A percentile compares a stretch with the other conserved stretches of the same genome.
These are phyloP conservation scores for Pichia heedii DNA, from an alignment of 805 yeast genomes.

Conservation along the genomic window DNA sequence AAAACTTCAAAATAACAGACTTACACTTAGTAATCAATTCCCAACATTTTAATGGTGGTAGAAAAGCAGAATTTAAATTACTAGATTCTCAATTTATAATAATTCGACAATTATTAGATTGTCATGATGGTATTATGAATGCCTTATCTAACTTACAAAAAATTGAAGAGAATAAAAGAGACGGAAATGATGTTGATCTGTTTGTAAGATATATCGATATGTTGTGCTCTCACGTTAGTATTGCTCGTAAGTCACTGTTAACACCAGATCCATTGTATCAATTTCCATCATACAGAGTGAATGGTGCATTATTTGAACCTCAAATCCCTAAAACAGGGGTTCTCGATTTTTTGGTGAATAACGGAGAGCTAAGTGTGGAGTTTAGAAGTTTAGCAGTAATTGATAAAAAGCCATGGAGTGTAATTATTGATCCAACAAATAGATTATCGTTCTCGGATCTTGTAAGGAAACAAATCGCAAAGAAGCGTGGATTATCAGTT, in stretches of 20 bases:
- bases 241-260: constrained; percentile 32
- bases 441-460: constrained; percentile 46
- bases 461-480: constrained; percentile 45
- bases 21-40: constrained; percentile 32
- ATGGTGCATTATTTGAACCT: constrained; percentile 34
- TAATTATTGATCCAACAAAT: constrained; percentile 36
- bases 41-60: constrained; percentile 34
- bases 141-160: constrained; percentile 36
- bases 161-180: constrained; percentile 16
- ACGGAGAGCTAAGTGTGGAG: constrained; percentile 56
- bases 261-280: constrained; percentile 46
- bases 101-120: constrained; percentile 33
- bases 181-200: constrained; percentile 14
- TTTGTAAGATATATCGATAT: constrained; percentile 19
- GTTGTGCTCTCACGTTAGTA: constrained; percentile 25
- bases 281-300: constrained; percentile 47
- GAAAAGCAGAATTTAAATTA: constrained; percentile 30
- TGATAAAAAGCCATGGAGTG: constrained; percentile 55
- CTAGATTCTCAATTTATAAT: constrained; percentile 29
- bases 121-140: constrained; percentile 30
- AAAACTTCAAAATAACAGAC: constrained; percentile 43
- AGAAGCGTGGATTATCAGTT: constrained; percentile 31
- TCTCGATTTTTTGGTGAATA: constrained; percentile 49
- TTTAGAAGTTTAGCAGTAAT: constrained; percentile 42
- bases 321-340: constrained; percentile 38